These are phyloP conservation scores for Botrytis galanthina DNA, from an alignment of 2,329 filamentous ascomycete genomes.

Conservation along the genomic window DNA sequence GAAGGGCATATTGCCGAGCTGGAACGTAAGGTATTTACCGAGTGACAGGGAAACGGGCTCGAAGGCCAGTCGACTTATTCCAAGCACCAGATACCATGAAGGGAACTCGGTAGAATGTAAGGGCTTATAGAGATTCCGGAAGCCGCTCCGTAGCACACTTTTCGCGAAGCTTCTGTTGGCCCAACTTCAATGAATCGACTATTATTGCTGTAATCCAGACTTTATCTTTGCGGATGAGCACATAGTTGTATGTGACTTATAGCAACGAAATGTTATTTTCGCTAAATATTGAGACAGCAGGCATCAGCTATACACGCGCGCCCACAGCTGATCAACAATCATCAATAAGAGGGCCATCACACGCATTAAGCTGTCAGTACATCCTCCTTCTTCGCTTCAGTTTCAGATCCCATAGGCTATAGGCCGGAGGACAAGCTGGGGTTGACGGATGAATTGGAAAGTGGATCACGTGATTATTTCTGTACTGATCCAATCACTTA, in stretches of 20 bases:
- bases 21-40: background rate
- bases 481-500: background rate
- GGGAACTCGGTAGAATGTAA: background rate
- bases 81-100: background rate
- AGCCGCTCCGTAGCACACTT: background rate
- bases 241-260: background rate
- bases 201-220: background rate
- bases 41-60: background rate
- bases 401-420: background rate
- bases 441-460: background rate
- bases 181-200: background rate
- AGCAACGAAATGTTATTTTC: background rate
- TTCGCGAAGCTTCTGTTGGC: background rate
- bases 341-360: background rate
- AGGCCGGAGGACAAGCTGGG: background rate
- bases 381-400: background rate
- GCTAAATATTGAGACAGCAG: background rate
- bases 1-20: background rate
- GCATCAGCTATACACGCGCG: background rate
- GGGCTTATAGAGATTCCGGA: background rate
- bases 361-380: background rate
- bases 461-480: background rate
- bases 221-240: background rate
- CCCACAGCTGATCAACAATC: background rate
- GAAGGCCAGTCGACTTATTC: background rate